Evolutionary conservation across 768 basidiomycete species (phyloP), one percentile per base, ranked within the genome.

Genomic region (Gymnopilus junonius): DNA sequence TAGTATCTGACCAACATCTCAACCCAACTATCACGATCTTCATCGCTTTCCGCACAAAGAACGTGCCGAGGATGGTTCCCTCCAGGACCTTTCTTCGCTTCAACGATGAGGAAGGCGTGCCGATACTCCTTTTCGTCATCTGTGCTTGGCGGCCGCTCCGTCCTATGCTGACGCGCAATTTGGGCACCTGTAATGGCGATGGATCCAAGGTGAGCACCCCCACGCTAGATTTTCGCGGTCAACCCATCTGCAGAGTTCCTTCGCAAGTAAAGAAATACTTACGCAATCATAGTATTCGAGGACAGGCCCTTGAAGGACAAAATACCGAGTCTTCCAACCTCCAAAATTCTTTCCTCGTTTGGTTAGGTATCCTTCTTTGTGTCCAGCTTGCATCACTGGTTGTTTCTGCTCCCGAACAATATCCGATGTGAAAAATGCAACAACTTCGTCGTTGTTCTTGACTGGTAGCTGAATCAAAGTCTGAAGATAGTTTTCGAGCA

Each of bases 311-410:
- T 94, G 91, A 25, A 98, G 82, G 8, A 98, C 94, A 70, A 99
- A 99, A 76, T 89, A 99, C 43, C 97, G 85, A 25, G 94, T 94
- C 73, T 97, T 96, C 97, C 94, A 96, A 2, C 97, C 95, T 46
- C 97, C 97, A 77, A 99, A 98, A 71, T 94, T 97, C 80, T 98
- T 95, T 21, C 96, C 96, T 61, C 95, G 85, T 78, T 98, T 98
- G 20, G 97, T 98, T 35, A 97, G 80, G 74, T 97, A 97, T 15
- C 96, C 97, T 75, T 97, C 94, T 76, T 97, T 97, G 78, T 95
- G 88, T 27, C 92, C 92, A 1, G 83, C 83, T 71, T 92, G 90
- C 79, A 86, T 86, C 20, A 92, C 92, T 2, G 92, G 90, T 64
- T 88, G 87, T 73, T 86, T 87, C 46, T 89, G 80, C 65, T 90